Conservation (phyloP, 352 stramenopile genomes). For the Globisporangium barbulae region DNA sequence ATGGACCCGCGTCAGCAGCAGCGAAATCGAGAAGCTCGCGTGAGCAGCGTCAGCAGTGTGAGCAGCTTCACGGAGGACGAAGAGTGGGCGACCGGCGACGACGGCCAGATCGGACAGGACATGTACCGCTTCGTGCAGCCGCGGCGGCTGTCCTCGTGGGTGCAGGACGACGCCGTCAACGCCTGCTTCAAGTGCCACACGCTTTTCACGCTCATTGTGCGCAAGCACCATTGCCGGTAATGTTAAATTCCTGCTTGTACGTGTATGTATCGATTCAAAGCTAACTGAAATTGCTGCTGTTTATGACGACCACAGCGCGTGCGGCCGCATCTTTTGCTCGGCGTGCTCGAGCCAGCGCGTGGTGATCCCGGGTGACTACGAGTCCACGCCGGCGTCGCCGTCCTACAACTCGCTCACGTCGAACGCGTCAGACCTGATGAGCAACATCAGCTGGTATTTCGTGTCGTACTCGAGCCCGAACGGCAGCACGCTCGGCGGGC, state of each 20-base stretch:
- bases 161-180: conserved; percentile 83
- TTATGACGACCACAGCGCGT: conserved; percentile 32
- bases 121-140: conserved; percentile 86
- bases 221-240: conserved; percentile 83
- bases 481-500: conserved; percentile 3
- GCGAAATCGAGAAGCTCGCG: conserved; percentile 18
- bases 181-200: conserved; percentile 85
- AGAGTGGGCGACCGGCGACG: conserved; percentile 53
- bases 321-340: conserved; percentile 80
- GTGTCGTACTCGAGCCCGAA: conserved; percentile 50
- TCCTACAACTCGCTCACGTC: conserved; percentile 62
- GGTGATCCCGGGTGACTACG: conserved; percentile 77
- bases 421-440: conserved; percentile 74
- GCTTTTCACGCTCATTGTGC: conserved; percentile 73
- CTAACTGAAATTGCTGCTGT: not conserved
- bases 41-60: conserved; percentile 13
- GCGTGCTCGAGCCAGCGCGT: conserved; percentile 78
- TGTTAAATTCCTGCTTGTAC: not conserved
- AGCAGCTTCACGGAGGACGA: conserved; percentile 52
- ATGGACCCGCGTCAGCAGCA: conserved; percentile 10
- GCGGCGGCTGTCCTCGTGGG: conserved; percentile 71
- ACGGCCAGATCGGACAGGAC: conserved; percentile 50
- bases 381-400: conserved; percentile 64
- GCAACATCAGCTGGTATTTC: conserved; percentile 83
- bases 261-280: not conserved